Conservation (phyloP, 768 basidiomycete genomes). For the Kwoniella botswanensis region DNA sequence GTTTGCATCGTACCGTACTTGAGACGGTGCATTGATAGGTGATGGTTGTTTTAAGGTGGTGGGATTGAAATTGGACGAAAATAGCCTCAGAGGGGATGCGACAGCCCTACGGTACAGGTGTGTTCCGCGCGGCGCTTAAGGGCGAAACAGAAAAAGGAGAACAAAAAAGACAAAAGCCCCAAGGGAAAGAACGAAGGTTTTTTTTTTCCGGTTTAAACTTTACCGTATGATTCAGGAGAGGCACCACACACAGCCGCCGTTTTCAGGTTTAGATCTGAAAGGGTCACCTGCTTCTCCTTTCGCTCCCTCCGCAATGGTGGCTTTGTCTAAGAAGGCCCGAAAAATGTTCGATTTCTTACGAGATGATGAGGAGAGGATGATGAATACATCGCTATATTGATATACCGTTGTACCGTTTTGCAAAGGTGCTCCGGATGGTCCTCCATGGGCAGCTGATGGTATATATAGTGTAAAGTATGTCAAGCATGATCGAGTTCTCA, state of each 20-base stretch:
- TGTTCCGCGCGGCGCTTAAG: not conserved
- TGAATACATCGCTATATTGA: not conserved
- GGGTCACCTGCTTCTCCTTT: too few relatives aligned
- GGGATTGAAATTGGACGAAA: not conserved
- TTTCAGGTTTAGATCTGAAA: too few relatives aligned
- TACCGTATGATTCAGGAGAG: too few relatives aligned
- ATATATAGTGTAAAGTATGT: not conserved
- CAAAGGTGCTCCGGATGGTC: not conserved
- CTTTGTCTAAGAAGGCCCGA: too few relatives aligned
- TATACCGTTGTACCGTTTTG: not conserved
- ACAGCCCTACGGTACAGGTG: not conserved
- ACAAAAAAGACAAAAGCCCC: not conserved
- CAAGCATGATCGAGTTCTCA: too few relatives aligned
- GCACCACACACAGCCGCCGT: too few relatives aligned
- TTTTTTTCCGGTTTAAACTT: not conserved
- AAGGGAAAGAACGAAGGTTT: not conserved
- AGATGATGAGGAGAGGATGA: not conserved
- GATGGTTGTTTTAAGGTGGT: too few relatives aligned
- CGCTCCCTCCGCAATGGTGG: too few relatives aligned
- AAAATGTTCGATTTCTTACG: not conserved
- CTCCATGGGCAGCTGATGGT: not conserved
- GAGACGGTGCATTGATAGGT: too few relatives aligned
- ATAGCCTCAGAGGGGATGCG: not conserved
- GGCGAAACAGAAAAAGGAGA: too few relatives aligned
- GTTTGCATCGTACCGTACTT: not conserved